Percentiles rank a stretch among this genome's conserved stretches.
Evolutionary conservation across 176 grass and related monocot genomes (phyloP).

Genomic region (Elaeis guineensis): DNA sequence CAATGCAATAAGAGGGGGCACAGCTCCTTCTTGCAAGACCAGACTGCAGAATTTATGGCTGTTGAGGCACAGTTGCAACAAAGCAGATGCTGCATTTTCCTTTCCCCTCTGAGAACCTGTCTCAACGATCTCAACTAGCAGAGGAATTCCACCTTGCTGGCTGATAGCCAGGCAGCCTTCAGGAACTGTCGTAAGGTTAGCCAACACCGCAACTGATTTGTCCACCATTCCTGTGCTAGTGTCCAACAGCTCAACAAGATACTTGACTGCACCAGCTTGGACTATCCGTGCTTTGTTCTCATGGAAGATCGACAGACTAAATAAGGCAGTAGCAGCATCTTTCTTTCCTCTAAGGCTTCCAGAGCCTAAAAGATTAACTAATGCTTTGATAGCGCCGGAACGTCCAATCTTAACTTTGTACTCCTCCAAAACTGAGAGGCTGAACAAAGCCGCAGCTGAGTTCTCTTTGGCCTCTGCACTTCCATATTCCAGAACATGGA

Average conservation of each 20-base stretch:
- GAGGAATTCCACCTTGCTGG: constrained; percentile 34
- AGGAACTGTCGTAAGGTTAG: constrained; percentile 34
- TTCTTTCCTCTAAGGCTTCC: constrained; percentile 42
- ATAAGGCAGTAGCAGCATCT: constrained; percentile 39
- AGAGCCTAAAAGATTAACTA: constrained; percentile 36
- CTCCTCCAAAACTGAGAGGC: constrained; percentile 37
- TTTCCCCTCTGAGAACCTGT: constrained; percentile 30
- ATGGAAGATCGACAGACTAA: constrained; percentile 38
- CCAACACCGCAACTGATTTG: constrained; percentile 36
- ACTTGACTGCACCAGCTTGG: constrained; percentile 28
- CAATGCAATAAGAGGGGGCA: constrained; percentile 47
- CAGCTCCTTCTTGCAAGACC: constrained; percentile 45
- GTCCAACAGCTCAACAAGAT: constrained; percentile 36
- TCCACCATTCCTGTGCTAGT: constrained; percentile 31
- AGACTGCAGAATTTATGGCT: constrained; percentile 37
- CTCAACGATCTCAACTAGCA: constrained; percentile 36
- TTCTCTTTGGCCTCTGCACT: constrained; percentile 37
- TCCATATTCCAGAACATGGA: constrained; percentile 39
- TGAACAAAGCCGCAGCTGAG: constrained; percentile 36
- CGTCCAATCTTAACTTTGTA: constrained; percentile 35
- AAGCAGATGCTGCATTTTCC: constrained; percentile 28
- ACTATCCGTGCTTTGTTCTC: constrained; percentile 41
- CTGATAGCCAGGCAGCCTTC: constrained; percentile 30
- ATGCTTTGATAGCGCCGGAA: constrained; percentile 33
- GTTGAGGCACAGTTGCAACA: constrained; percentile 31